A percentile compares a stretch with the other conserved stretches of the same genome.
Conservation (phyloP, 495 filamentous ascomycete genomes). For the Lichina pygmaea region DNA sequence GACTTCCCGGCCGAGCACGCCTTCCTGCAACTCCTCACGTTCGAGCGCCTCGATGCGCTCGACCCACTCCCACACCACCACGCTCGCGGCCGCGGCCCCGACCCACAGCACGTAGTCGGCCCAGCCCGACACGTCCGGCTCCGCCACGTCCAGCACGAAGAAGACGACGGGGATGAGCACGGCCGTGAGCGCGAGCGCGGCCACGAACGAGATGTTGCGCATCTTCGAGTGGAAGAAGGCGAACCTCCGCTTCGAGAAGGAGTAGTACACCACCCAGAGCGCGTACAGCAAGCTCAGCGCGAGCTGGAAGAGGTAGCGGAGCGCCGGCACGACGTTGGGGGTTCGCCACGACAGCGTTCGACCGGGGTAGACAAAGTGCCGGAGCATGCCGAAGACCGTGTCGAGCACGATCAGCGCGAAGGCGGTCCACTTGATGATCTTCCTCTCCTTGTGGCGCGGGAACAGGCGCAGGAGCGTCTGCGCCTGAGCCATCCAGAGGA, state of each 20-base stretch:
- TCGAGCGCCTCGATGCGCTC: slow-evolving; percentile 94
- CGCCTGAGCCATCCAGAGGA: slow-evolving; percentile 90
- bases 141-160: slow-evolving; percentile 79
- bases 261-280: slow-evolving; percentile 88
- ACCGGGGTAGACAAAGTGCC: slow-evolving; percentile 44
- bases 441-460: slow-evolving; percentile 85
- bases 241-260: slow-evolving; percentile 72
- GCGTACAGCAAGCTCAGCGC: slow-evolving; percentile 75
- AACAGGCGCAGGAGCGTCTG: slow-evolving; percentile 90
- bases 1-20: slow-evolving; percentile 76
- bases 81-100: slow-evolving; percentile 81
- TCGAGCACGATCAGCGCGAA: slow-evolving; percentile 82
- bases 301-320: slow-evolving; percentile 84
- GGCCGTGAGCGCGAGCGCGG: slow-evolving; percentile 46
- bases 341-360: slow-evolving; percentile 41
- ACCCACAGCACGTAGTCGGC: slow-evolving; percentile 97
- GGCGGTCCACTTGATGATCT: slow-evolving; percentile 95
- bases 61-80: slow-evolving; percentile 98
- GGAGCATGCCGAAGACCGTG: slow-evolving; percentile 63
- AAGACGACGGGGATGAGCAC: slow-evolving; percentile 84
- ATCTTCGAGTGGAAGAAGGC: slow-evolving; percentile 85
- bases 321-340: slow-evolving; percentile 67
- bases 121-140: slow-evolving; percentile 74
- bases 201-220: slow-evolving; percentile 73
- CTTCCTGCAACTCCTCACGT: slow-evolving; percentile 85